Conservation (phyloP, 805 yeast species). For the Ogataea philodendri region DNA sequence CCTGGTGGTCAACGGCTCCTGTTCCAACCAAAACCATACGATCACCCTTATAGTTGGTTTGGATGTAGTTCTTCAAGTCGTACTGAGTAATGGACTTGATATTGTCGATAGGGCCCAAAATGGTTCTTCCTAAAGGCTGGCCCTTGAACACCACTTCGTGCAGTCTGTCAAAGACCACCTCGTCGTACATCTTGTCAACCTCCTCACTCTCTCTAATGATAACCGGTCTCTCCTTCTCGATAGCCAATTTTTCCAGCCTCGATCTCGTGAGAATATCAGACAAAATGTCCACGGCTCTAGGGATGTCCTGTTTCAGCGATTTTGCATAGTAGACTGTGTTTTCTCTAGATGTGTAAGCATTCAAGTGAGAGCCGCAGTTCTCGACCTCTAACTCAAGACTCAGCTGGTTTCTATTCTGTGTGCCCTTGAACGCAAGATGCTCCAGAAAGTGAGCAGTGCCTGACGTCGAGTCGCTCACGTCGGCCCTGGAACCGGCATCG, state of each 20-base stretch:
- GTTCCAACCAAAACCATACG: constrained; percentile 98
- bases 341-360: constrained; percentile 98
- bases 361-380: constrained; percentile 93
- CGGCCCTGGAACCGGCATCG: constrained; percentile 98
- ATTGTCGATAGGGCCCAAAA: constrained; percentile 89
- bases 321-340: constrained; percentile 96
- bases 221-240: constrained; percentile 95
- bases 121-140: constrained; percentile 95
- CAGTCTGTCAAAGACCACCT: constrained; percentile 93
- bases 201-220: constrained; percentile 96
- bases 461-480: constrained; percentile 67
- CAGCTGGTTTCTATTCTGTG: constrained; percentile 73
- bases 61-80: constrained; percentile 78
- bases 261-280: constrained; percentile 88
- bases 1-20: constrained; percentile 88
- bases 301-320: constrained; percentile 75
- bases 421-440: constrained; percentile 96
- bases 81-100: constrained; percentile 74
- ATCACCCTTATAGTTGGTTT: constrained; percentile 88
- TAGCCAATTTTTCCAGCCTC: constrained; percentile 74
- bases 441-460: constrained; percentile 98
- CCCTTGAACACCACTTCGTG: constrained; percentile 88
- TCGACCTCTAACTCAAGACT: constrained; percentile 90
- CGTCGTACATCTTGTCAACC: constrained; percentile 97
- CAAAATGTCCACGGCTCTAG: constrained; percentile 81